A percentile compares a stretch with the other conserved stretches of the same genome.
Evolutionary conservation across 345 rosid species (phyloP).

Genomic region (Citrus maxima): DNA sequence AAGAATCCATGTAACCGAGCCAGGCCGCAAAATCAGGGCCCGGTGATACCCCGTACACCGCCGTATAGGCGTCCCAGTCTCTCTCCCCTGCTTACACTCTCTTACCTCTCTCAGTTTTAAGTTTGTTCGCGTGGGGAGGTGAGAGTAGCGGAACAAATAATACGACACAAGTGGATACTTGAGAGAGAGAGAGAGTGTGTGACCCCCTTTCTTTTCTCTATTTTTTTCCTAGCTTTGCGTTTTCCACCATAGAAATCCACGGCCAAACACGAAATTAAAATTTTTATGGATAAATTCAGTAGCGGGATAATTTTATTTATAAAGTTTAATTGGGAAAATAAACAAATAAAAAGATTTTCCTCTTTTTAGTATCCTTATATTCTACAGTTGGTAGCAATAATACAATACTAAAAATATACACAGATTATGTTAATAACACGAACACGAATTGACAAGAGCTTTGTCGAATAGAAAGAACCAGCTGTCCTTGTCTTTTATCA

Average conservation of each 20-base stretch:
- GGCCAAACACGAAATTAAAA: constrained; percentile 1
- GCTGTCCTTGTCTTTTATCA: constrained; percentile 24
- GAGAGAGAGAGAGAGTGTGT: neutral
- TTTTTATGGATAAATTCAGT: neutral
- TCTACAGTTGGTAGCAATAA: too few species aligned
- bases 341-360: neutral
- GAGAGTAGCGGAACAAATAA: constrained; percentile 20
- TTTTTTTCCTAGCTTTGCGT: constrained; percentile 27
- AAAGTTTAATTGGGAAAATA: neutral
- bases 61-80: constrained; percentile 38
- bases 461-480: constrained; percentile 16
- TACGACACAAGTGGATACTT: constrained; percentile 3
- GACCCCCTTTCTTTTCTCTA: neutral
- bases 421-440: too few species aligned
- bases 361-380: neutral
- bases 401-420: too few species aligned
- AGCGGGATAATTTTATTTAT: constrained; percentile 1
- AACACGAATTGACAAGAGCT: neutral
- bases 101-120: neutral
- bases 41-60: constrained; percentile 47
- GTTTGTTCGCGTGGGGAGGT: constrained; percentile 4
- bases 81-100: constrained; percentile 12
- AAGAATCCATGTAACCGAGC: constrained; percentile 31
- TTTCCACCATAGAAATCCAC: constrained; percentile 45
- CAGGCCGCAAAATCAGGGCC: constrained; percentile 37